Evolutionary conservation across 2,329 filamentous ascomycete genomes (phyloP).

Genomic region (Coniosporium tulheliwenetii): DNA sequence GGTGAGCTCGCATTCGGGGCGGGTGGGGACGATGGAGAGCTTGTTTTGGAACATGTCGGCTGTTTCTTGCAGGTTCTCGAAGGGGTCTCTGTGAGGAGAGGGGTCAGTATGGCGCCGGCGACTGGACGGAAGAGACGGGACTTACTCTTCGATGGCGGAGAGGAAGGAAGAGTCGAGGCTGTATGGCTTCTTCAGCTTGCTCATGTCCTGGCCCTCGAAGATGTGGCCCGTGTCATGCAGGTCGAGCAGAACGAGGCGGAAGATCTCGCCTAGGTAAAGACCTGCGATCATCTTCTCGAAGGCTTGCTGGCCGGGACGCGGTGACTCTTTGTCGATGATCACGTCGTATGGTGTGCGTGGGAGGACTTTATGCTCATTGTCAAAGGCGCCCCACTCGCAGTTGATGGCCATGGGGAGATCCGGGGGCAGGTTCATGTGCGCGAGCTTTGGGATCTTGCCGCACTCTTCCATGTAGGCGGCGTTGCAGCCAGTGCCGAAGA

Average conservation of each 20-base stretch:
- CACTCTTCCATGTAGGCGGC: slow-evolving; percentile 95
- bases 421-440: slow-evolving; percentile 73
- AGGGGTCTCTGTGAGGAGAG: slow-evolving; percentile 54
- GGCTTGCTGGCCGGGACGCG: slow-evolving; percentile 27
- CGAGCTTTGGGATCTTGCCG: slow-evolving; percentile 84
- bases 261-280: slow-evolving; percentile 29
- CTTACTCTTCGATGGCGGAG: slow-evolving; percentile 66
- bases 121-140: background rate
- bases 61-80: slow-evolving; percentile 87
- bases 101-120: background rate
- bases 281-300: slow-evolving; percentile 31
- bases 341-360: slow-evolving; percentile 56
- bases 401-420: slow-evolving; percentile 86
- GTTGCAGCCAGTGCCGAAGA: slow-evolving; percentile 97
- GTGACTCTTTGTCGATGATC: slow-evolving; percentile 26
- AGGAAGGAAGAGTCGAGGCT: slow-evolving; percentile 86
- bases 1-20: slow-evolving; percentile 74
- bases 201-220: slow-evolving; percentile 71
- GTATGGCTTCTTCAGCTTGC: slow-evolving; percentile 71
- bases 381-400: slow-evolving; percentile 94
- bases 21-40: slow-evolving; percentile 54
- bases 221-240: slow-evolving; percentile 53
- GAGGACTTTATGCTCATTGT: slow-evolving; percentile 81
- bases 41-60: slow-evolving; percentile 64
- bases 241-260: slow-evolving; percentile 27